Conservation (phyloP, 768 basidiomycete genomes). For the Dictyophora rubrovolvata region DNA sequence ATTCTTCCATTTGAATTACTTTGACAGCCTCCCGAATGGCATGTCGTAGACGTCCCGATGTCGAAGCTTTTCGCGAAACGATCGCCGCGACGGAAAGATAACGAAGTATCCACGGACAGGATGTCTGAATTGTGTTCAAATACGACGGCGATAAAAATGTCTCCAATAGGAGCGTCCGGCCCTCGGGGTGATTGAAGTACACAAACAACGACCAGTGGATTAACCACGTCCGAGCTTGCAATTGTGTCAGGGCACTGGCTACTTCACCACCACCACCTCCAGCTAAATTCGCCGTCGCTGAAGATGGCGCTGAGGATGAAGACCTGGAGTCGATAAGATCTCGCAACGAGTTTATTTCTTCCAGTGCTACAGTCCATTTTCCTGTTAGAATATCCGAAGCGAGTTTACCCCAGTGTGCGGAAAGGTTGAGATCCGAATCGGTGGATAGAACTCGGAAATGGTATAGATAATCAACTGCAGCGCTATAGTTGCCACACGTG, state of each 20-base stretch:
- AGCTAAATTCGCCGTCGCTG: conserved; percentile 43
- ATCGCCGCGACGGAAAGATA: conserved; percentile 92
- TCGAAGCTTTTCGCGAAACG: conserved; percentile 70
- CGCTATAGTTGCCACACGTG: conserved; percentile 95
- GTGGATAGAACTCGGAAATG: conserved; percentile 98
- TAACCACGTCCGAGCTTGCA: conserved; percentile 93
- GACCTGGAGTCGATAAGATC: conserved; percentile 80
- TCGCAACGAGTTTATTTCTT: conserved; percentile 91
- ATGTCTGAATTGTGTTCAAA: conserved; percentile 97
- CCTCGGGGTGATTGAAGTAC: conserved; percentile 93
- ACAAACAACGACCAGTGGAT: conserved; percentile 98
- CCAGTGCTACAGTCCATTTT: conserved; percentile 89
- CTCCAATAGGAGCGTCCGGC: conserved; percentile 85
- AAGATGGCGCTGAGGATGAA: conserved; percentile 21
- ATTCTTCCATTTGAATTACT: conserved; percentile 90
- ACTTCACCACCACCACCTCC: conserved; percentile 8
- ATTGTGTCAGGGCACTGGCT: conserved; percentile 53
- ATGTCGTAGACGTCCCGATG: conserved; percentile 68
- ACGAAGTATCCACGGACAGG: conserved; percentile 87
- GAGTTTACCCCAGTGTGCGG: conserved; percentile 98
- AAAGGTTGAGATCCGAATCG: conserved; percentile 84
- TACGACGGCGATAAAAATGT: conserved; percentile 94
- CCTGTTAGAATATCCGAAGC: conserved; percentile 93
- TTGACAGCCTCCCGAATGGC: conserved; percentile 89
- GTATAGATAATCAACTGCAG: conserved; percentile 95